Conservation (phyloP, 768 basidiomycete genomes). For the Psilocybe cyanescens region DNA sequence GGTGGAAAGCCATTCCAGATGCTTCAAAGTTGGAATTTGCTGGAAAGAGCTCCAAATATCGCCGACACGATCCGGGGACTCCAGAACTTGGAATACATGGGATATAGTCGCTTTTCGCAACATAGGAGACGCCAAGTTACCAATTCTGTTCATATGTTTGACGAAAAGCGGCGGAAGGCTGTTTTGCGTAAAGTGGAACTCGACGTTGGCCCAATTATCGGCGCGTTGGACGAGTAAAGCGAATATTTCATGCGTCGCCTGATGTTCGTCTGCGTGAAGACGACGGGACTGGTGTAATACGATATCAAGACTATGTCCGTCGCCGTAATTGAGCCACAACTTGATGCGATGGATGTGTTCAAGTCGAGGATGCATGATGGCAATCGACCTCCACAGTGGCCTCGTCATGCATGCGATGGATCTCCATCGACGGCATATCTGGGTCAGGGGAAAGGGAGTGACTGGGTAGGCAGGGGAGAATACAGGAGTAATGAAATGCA, state of each 20-base stretch:
- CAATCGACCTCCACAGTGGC: constrained; percentile 17
- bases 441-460: constrained; percentile 17
- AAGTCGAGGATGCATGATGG: constrained; percentile 9
- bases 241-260: constrained; percentile 3
- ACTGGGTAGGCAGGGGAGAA: constrained; percentile 3
- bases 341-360: constrained; percentile 11
- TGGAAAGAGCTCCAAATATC: not conserved
- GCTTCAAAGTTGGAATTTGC: not conserved
- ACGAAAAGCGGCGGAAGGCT: not conserved
- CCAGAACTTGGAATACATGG: not conserved
- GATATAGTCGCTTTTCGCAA: not conserved
- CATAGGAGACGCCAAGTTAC: not conserved
- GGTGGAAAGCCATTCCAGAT: not conserved
- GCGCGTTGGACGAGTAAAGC: constrained; percentile 1
- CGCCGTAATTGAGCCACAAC: constrained; percentile 7
- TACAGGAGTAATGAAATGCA: not conserved
- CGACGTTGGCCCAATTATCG: constrained; percentile 8
- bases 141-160: not conserved
- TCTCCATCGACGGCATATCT: constrained; percentile 20
- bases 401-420: constrained; percentile 5
- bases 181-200: constrained; percentile 4
- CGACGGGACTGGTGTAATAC: constrained; percentile 4
- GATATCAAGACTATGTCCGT: constrained; percentile 3
- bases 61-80: not conserved
- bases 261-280: not conserved